Evolutionary conservation across 2,329 filamentous ascomycete species (phyloP).

Genomic region (Magnaporthales sp.): DNA sequence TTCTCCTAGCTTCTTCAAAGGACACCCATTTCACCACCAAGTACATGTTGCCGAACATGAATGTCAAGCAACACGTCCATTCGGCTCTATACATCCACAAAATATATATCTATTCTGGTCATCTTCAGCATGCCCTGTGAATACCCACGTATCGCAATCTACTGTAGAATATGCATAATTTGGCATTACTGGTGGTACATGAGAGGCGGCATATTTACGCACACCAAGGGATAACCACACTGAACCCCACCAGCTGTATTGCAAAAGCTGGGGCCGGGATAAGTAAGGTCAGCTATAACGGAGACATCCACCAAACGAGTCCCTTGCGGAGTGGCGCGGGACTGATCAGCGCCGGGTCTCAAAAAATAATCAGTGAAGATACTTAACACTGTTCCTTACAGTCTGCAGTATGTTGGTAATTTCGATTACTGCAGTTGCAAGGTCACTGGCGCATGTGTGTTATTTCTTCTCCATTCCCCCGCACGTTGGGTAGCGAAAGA

Average conservation of each 20-base stretch:
- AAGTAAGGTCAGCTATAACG: neutral
- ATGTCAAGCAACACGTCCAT: neutral
- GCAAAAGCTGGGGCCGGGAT: neutral
- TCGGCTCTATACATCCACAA: neutral
- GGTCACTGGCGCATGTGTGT: neutral
- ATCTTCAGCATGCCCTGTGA: neutral
- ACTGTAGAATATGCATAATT: neutral
- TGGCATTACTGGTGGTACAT: neutral
- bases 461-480: neutral
- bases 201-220: neutral
- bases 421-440: neutral
- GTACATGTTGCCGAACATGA: neutral
- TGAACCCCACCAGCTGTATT: neutral
- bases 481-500: neutral
- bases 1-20: neutral
- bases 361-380: too few species aligned
- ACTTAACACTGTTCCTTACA: too few species aligned
- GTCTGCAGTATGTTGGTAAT: too few species aligned
- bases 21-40: neutral
- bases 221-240: neutral
- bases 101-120: neutral
- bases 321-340: neutral
- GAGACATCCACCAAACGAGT: neutral
- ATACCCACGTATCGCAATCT: neutral
- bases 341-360: neutral